Percentiles rank a stretch among this genome's conserved stretches.
Conservation (phyloP, 352 stramenopile species). For the Globisporangium orthogonon region DNA sequence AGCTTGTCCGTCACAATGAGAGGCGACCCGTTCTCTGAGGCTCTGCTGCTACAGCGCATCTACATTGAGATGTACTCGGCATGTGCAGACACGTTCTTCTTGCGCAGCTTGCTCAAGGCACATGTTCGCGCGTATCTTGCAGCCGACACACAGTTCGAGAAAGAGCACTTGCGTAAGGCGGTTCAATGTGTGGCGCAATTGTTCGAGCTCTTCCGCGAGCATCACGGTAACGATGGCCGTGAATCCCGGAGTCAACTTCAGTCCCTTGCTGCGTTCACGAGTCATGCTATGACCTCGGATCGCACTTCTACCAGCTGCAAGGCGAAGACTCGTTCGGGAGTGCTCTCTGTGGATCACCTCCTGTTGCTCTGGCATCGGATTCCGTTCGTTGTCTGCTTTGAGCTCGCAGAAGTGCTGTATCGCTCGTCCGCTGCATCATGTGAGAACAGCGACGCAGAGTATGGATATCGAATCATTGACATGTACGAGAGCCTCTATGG, state of each 20-base stretch:
- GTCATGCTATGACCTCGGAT: not conserved
- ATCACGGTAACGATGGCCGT: slow-evolving; percentile 12
- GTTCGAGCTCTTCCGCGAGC: slow-evolving; percentile 26
- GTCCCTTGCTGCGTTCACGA: slow-evolving; percentile 3
- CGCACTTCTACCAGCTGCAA: not conserved
- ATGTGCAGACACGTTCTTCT: slow-evolving; percentile 47
- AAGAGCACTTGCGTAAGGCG: slow-evolving; percentile 29
- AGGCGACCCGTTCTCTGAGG: slow-evolving; percentile 42
- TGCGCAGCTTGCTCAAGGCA: slow-evolving; percentile 36
- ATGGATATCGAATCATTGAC: slow-evolving; percentile 19
- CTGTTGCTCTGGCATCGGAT: slow-evolving; percentile 51
- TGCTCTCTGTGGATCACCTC: slow-evolving; percentile 17
- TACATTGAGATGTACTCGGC: slow-evolving; percentile 32
- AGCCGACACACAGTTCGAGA: slow-evolving; percentile 19
- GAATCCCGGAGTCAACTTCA: not conserved
- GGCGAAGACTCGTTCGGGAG: too few relatives aligned
- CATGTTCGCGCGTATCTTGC: slow-evolving; percentile 41
- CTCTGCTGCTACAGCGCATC: slow-evolving; percentile 51
- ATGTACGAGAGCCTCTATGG: slow-evolving; percentile 53
- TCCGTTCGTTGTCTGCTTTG: slow-evolving; percentile 53
- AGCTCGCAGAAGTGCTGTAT: slow-evolving; percentile 57
- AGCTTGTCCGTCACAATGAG: slow-evolving; percentile 29
- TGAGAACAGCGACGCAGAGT: slow-evolving; percentile 2
- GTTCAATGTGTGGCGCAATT: slow-evolving; percentile 20
- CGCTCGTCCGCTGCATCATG: slow-evolving; percentile 12